Evolutionary conservation across 441 rosid species (phyloP).

Genomic region (Gossypium schwendimanii): DNA sequence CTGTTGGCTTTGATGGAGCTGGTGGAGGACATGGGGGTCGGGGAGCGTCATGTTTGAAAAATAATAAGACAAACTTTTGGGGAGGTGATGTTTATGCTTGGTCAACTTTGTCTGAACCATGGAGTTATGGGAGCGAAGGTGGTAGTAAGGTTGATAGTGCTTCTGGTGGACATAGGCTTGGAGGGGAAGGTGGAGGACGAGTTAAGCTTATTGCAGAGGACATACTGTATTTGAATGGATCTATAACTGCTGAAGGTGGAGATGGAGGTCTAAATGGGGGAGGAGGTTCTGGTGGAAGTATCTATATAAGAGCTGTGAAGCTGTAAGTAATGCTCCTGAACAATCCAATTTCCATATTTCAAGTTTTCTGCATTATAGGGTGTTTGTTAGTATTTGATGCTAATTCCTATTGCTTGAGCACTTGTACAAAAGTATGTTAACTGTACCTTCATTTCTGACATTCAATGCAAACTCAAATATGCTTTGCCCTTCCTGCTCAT

Average conservation of each 20-base stretch:
- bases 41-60: slow-evolving; percentile 84
- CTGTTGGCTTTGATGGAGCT: slow-evolving; percentile 69
- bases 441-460: not conserved
- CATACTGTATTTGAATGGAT: slow-evolving; percentile 68
- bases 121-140: slow-evolving; percentile 97
- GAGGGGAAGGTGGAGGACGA: slow-evolving; percentile 95
- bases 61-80: slow-evolving; percentile 58
- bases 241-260: slow-evolving; percentile 75
- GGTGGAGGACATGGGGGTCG: slow-evolving; percentile 99
- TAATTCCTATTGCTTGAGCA: slow-evolving; percentile 1
- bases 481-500: not conserved
- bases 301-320: slow-evolving; percentile 54
- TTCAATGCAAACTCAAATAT: not conserved
- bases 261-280: slow-evolving; percentile 70
- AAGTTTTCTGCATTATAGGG: not conserved
- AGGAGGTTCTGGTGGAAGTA: slow-evolving; percentile 99
- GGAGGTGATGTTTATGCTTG: slow-evolving; percentile 98
- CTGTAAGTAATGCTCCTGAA: slow-evolving; percentile 49
- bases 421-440: not conserved
- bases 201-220: slow-evolving; percentile 55
- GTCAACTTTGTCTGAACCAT: slow-evolving; percentile 79
- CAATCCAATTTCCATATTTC: slow-evolving; percentile 6
- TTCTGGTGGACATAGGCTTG: slow-evolving; percentile 34
- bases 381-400: not conserved
- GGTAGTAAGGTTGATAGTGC: slow-evolving; percentile 67